Base-by-base conservation (phyloP, 306 rosid genomes). In the Vigna mungo region DNA sequence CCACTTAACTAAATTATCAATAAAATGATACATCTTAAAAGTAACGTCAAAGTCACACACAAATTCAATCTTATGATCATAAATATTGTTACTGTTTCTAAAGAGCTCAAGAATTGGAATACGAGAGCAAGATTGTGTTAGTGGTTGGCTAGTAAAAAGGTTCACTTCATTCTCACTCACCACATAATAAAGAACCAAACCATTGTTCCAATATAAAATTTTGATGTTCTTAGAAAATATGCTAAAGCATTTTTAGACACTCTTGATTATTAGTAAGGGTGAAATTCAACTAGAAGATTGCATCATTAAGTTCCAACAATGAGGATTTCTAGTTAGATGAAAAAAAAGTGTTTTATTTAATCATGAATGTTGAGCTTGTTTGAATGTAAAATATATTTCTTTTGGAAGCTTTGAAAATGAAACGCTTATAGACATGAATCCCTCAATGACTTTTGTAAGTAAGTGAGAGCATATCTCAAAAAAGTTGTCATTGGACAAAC, bases 11-110 rank as follows among this genome's bases (percentile, higher is more conserved):
- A 2, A 7, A 6, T 14, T 4, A 7, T 27, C 12, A 15, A 15
- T 1, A 32, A 32, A 61, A 15, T 14, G 12, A 61, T 14, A 30
- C 13, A 32, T 0, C 44, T 6, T 32, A 41, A 0, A 61, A 7
- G 3, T 7, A 37, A 2, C 21, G 15, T 32, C 6, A 3, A 41
- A 2, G 2, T 32, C 44, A 61, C 44, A 61, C 16, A 30, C 0
- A 14, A 61, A 6, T 14, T 6, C 67, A 61, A 61, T 12, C 0
- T 60, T 30, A 5, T 30, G 5, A 32, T 61, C 0, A 14, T 37
- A 37, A 37, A 1, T 2, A 7, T 7, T 1, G 2, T 0, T 2
- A 11, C 4, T 5, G 0, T 23, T 6, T 0, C 7, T 43, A 4
- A 27, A 0, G 1, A 1, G 11, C 0, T 55, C 13, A 15, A 2